A percentile compares a stretch with the other conserved stretches of the same genome.
Conservation (phyloP, 768 basidiomycete species). For the Lactarius vividus region DNA sequence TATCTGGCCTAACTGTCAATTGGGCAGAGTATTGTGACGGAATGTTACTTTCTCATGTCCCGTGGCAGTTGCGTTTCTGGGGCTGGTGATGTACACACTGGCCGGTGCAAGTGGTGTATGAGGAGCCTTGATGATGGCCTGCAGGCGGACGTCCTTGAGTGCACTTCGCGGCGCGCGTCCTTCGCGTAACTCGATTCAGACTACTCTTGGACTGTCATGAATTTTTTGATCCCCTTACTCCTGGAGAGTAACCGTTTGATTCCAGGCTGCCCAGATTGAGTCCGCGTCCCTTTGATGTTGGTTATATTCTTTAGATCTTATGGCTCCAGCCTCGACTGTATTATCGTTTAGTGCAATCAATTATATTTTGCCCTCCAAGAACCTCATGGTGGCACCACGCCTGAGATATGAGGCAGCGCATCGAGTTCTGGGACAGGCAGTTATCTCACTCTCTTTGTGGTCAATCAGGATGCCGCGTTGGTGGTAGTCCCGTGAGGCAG, state of each 20-base stretch:
- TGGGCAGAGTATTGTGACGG: neutral
- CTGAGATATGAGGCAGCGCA: neutral
- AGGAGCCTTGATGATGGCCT: slow-evolving; percentile 10
- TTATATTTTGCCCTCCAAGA: neutral
- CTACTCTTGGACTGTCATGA: slow-evolving; percentile 34
- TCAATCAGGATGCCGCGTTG: neutral
- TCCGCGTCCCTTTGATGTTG: neutral
- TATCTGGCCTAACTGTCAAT: neutral
- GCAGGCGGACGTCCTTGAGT: slow-evolving; percentile 30
- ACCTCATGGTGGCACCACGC: neutral
- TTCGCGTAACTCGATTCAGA: slow-evolving; percentile 37
- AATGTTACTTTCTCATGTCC: neutral
- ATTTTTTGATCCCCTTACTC: slow-evolving; percentile 25
- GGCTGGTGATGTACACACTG: neutral
- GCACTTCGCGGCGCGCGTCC: slow-evolving; percentile 33
- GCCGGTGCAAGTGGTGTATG: slow-evolving; percentile 5
- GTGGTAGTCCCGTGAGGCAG: neutral
- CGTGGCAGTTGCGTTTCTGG: neutral
- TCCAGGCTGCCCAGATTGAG: neutral
- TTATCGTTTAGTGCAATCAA: neutral
- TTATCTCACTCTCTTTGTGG: no score
- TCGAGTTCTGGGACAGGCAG: neutral
- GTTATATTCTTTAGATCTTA: neutral
- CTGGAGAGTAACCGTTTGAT: slow-evolving; percentile 1
- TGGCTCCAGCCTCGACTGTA: neutral